A percentile compares a stretch with the other conserved stretches of the same genome.
Evolutionary conservation across 352 stramenopile species (phyloP).

Genomic region (Globisporangium spinosum): DNA sequence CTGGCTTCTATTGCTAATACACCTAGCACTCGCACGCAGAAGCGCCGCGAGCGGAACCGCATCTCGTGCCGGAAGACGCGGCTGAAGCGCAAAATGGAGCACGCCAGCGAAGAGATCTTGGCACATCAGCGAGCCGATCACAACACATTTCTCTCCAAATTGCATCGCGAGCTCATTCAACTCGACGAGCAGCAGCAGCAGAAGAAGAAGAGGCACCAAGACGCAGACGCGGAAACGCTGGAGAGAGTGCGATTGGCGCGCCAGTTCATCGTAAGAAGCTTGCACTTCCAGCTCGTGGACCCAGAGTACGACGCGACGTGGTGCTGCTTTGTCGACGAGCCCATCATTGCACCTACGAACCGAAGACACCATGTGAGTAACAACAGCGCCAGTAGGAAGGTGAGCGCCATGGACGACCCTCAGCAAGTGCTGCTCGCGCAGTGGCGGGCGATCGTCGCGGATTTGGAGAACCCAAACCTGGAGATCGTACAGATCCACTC

Average conservation of each 20-base stretch:
- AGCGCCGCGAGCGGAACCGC: constrained; percentile 38
- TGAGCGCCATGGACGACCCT: neutral
- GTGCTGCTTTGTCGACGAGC: constrained; percentile 10
- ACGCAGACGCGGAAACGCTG: neutral
- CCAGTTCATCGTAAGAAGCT: constrained; percentile 27
- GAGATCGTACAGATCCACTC: constrained; percentile 19
- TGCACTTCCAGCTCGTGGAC: constrained; percentile 40
- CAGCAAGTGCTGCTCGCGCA: constrained; percentile 23
- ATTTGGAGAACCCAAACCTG: constrained; percentile 33
- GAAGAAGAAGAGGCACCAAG: neutral
- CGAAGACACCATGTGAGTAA: neutral
- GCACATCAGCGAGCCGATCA: constrained; percentile 27
- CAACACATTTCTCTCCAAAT: constrained; percentile 30
- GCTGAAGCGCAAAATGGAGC: constrained; percentile 41
- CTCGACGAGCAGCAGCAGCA: neutral
- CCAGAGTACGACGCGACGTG: constrained; percentile 22
- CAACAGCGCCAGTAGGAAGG: constrained; percentile 2
- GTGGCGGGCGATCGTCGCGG: constrained; percentile 34
- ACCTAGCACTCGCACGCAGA: constrained; percentile 6
- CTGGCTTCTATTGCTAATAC: neutral
- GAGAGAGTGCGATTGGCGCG: constrained; percentile 18
- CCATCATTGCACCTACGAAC: constrained; percentile 1
- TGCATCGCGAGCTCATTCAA: constrained; percentile 21
- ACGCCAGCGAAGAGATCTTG: constrained; percentile 25
- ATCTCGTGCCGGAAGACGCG: constrained; percentile 46